Base-by-base conservation (phyloP, 179 eudicot genomes). In the Kewa caespitosa region DNA sequence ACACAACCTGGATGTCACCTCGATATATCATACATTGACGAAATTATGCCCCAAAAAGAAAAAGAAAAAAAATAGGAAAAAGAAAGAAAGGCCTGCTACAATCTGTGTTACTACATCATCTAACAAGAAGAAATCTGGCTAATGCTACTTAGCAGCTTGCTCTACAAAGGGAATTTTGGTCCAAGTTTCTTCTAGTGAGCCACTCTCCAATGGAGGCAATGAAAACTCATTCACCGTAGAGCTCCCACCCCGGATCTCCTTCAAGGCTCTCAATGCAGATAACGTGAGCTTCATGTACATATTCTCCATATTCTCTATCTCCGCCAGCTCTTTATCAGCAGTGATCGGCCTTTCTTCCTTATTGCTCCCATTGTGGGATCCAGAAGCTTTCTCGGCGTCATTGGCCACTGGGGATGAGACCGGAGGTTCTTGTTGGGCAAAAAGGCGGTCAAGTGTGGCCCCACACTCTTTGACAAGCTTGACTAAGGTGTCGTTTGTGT, bases 181-280 rank as follows among this genome's bases (percentile, higher is more conserved):
- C 85, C 88, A 80, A 23, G 79, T 63, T 39, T 74, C 83, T 66
- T 61, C 84, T 76, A 37, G 59, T 31, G 67, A 9, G 67, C 36
- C 75, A 73, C 55, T 69, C 7, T 81, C 81, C 82, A 89, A 67
- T 0, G 94, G 95, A 0, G 97, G 93, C 85, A 92, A 85, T 0
- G 95, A 89, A 39, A 92, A 89, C 70, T 79, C 81, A 77, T 79
- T 89, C 15, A 89, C 89, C 0, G 95, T 92, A 4, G 94, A 89
- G 80, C 97, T 92, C 42, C 88, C 86, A 74, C 90, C 75, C 11
- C 94, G 79, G 37, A 90, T 87, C 78, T 89, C 90, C 74, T 83
- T 89, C 67, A 92, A 76, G 42, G 90, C 90, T 48, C 77, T 81
- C 34, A 90, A 73, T 8, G 97, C 97, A 6, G 92, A 90, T 36